phyloP scores from a whole-genome alignment of 2,329 filamentous ascomycete genomes.

The Alternaria atra region DNA sequence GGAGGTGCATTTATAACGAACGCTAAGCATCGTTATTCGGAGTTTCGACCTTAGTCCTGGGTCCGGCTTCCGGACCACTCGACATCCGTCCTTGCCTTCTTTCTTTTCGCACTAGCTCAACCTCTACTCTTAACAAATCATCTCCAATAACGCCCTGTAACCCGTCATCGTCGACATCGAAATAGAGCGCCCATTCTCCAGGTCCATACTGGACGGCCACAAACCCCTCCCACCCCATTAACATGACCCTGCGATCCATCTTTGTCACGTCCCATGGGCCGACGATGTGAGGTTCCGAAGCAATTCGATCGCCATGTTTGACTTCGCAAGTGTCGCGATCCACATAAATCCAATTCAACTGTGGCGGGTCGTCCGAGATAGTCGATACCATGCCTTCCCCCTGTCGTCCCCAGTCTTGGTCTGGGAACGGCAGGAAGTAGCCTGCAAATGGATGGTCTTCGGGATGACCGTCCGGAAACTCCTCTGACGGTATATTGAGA shows the following conservation, averaged over 20 bases:
- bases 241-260: conserved; percentile 30
- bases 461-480: conserved; percentile 21
- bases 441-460: conserved; percentile 61
- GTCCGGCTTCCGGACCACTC: not conserved
- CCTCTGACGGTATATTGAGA: conserved; percentile 22
- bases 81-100: conserved; percentile 15
- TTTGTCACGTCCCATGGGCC: conserved; percentile 40
- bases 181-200: conserved; percentile 48
- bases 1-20: not conserved
- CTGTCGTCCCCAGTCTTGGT: conserved; percentile 50
- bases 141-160: conserved; percentile 20
- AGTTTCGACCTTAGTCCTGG: not conserved
- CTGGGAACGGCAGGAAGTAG: conserved; percentile 66
- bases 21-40: not conserved
- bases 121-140: conserved; percentile 20
- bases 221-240: conserved; percentile 42
- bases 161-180: conserved; percentile 53
- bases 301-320: conserved; percentile 34
- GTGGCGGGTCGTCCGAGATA: conserved; percentile 53
- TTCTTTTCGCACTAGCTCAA: conserved; percentile 27
- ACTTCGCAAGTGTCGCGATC: conserved; percentile 37
- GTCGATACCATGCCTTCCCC: conserved; percentile 61
- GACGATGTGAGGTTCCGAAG: conserved; percentile 33
- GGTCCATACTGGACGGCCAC: conserved; percentile 35
- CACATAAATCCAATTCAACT: conserved; percentile 43